Conservation (phyloP, 805 yeast species). For the Wickerhamomyces kurtzmanii region DNA sequence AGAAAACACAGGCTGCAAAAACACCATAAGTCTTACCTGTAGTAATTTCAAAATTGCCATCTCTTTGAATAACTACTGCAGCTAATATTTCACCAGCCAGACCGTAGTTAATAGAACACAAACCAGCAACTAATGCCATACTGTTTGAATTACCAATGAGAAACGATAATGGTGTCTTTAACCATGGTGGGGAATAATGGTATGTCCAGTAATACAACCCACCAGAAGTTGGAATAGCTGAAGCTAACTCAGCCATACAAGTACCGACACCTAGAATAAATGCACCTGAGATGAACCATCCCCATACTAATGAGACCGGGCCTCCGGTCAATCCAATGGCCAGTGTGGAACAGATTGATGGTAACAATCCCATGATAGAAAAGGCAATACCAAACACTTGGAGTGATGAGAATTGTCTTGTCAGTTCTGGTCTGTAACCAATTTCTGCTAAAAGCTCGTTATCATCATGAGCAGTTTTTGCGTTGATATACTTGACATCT, state of each 20-base stretch:
- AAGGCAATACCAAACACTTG: slow-evolving; percentile 62
- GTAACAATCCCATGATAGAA: slow-evolving; percentile 56
- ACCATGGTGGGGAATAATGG: slow-evolving; percentile 44
- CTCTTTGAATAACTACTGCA: slow-evolving; percentile 30
- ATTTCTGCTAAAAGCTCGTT: slow-evolving; percentile 19
- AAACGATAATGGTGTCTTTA: slow-evolving; percentile 40
- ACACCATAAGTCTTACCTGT: slow-evolving; percentile 48
- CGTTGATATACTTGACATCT: slow-evolving; percentile 11
- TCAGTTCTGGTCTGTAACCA: slow-evolving; percentile 60
- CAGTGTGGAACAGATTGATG: slow-evolving; percentile 45
- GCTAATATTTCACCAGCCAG: slow-evolving; percentile 46
- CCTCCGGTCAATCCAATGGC: slow-evolving; percentile 44
- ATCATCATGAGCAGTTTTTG: slow-evolving; percentile 8
- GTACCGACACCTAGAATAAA: slow-evolving; percentile 45
- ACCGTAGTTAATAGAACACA: slow-evolving; percentile 59
- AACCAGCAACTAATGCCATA: slow-evolving; percentile 50
- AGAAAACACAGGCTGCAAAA: slow-evolving; percentile 43
- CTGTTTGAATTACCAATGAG: slow-evolving; percentile 60
- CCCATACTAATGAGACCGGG: slow-evolving; percentile 52
- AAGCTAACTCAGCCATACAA: slow-evolving; percentile 51
- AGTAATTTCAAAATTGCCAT: slow-evolving; percentile 41
- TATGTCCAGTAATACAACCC: slow-evolving; percentile 58
- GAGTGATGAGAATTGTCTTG: slow-evolving; percentile 43
- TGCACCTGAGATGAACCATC: slow-evolving; percentile 50
- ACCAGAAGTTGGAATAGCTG: slow-evolving; percentile 62